Conservation (phyloP, 2,329 filamentous ascomycete species). For the Pseudogymnoascus verrucosus region DNA sequence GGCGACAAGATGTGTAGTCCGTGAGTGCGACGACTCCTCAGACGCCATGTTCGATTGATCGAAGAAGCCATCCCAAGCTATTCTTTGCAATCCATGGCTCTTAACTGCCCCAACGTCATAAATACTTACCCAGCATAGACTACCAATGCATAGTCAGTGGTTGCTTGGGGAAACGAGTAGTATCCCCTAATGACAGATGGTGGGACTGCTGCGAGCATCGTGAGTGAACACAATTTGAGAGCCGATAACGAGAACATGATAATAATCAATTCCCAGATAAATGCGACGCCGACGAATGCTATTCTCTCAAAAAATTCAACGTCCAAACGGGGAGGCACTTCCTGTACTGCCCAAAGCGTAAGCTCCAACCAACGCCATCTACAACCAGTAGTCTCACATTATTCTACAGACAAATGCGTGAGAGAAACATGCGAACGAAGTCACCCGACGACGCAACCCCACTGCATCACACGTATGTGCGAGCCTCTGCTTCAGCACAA, state of each 20-base stretch:
- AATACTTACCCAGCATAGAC: neutral
- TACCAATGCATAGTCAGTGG: neutral
- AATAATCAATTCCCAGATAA: neutral
- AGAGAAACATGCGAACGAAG: neutral
- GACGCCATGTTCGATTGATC: neutral
- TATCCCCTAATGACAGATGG: neutral
- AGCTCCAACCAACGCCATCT: neutral
- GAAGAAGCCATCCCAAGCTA: neutral
- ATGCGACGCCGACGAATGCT: neutral
- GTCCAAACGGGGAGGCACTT: neutral
- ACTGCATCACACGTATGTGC: neutral
- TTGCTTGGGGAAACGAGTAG: neutral
- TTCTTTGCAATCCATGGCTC: slow-evolving; percentile 2
- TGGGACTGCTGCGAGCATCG: neutral
- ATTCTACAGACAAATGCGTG: neutral
- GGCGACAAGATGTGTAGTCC: neutral
- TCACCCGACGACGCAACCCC: neutral
- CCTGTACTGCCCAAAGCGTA: neutral
- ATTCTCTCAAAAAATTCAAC: neutral
- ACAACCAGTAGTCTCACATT: neutral
- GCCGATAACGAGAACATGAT: neutral
- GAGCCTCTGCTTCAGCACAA: no score
- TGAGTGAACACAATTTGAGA: neutral
- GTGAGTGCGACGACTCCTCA: neutral
- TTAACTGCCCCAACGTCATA: neutral